Conservation (phyloP, 2,329 filamentous ascomycete species). For the Chaetoscypha palmicola region DNA sequence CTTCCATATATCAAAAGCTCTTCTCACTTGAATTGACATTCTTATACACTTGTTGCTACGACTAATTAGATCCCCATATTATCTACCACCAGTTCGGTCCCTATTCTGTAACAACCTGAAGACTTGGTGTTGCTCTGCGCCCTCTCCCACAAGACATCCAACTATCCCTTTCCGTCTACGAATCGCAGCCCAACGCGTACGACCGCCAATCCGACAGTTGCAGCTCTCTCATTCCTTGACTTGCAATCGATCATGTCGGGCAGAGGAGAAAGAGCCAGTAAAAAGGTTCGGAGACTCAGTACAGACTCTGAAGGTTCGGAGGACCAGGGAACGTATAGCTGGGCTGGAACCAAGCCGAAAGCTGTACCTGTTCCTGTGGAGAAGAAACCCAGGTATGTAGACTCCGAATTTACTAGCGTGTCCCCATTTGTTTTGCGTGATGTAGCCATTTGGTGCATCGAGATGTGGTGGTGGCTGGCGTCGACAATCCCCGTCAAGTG, state of each 20-base stretch:
- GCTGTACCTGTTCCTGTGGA: conserved; percentile 9
- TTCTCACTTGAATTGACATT: no score
- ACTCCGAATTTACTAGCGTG: not conserved
- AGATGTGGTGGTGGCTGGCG: conserved; percentile 1
- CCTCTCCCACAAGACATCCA: no score
- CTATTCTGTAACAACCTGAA: no score
- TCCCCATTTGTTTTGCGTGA: not conserved
- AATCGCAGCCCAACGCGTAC: no score
- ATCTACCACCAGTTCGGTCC: no score
- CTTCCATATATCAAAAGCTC: no score
- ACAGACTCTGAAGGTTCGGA: conserved; percentile 28
- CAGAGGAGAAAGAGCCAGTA: conserved; percentile 22
- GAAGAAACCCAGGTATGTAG: conserved; percentile 6
- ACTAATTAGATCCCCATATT: no score
- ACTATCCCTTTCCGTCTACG: no score
- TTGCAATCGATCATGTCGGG: conserved; percentile 19
- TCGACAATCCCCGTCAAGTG: not conserved
- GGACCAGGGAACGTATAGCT: conserved; percentile 23
- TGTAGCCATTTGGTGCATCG: not conserved
- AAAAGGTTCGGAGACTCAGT: conserved; percentile 25
- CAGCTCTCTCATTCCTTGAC: no score
- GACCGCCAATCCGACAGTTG: no score
- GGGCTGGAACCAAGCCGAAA: conserved; percentile 14
- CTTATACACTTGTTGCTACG: no score
- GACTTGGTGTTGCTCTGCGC: no score